Evolutionary conservation across 257 asterid species (phyloP), one percentile per base, ranked within the genome.

Genomic region (Salvia miltiorrhiza): DNA sequence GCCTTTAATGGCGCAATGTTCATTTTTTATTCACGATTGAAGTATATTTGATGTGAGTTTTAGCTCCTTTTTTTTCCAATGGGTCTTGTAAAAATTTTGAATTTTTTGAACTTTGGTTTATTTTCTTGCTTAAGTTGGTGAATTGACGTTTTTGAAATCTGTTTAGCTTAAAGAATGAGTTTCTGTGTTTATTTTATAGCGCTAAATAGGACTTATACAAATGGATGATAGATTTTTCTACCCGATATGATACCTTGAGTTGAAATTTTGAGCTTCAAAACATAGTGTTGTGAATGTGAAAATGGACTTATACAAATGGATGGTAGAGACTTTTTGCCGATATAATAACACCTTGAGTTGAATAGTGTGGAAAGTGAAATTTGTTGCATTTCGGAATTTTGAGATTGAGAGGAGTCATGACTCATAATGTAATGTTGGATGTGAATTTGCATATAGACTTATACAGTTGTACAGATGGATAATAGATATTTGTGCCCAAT

Each of bases 121-220:
- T 17, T 74, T 73, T 60, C 32, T 67, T 37, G 41, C 59, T 55
- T 1, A 13, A 63, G 41, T 72, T 41, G 56, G 23, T 37, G 17
- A 37, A 62, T 71, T 21, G 50, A 45, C 0, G 33, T 32, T 56
- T 17, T 5, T 37, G 7, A 21, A 14, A 10, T 35, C 19, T 39
- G 40, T 16, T 40, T 19, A 5, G 19, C 45, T 16, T 7, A 2
- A 12, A 10, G 5, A 40, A 28, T 43, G 24, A 17, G 54, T 26
- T 26, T 26, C 30, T 26, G 30, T 26, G 49, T 12, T 44, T 39
- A 39, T 39, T 11, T 4, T 13, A 4, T 4, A 14, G 12, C 30
- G 19, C n/a, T 20, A 53, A 23, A 53, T 53, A n/a, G 17, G 50
- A n/a, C 9, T n/a, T 45, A 45, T 53, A 14, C 9, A 53, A 23